Percentiles rank a stretch among this genome's conserved stretches.
Evolutionary conservation across 768 basidiomycete genomes (phyloP).

Genomic region (Boletus barrowsii): DNA sequence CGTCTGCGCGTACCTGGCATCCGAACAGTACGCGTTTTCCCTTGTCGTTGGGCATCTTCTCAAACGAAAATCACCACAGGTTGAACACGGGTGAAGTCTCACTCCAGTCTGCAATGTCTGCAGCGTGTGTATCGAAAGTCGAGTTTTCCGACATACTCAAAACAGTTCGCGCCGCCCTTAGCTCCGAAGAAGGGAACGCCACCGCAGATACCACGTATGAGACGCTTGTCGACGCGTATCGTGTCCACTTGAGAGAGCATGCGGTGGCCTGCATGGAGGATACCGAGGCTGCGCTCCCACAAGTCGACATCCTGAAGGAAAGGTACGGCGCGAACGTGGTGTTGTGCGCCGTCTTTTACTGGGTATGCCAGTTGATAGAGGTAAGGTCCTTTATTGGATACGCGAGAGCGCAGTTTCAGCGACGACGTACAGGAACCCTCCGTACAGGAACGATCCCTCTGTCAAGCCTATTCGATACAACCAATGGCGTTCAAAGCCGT

Average conservation of each 20-base stretch:
- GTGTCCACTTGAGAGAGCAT: slow-evolving; percentile 8
- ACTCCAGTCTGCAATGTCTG: slow-evolving; percentile 21
- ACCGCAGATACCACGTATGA: slow-evolving; percentile 25
- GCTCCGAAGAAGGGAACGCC: neutral
- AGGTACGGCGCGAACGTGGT: slow-evolving; percentile 22
- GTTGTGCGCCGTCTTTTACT: slow-evolving; percentile 43
- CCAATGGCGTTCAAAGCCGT: slow-evolving; percentile 19
- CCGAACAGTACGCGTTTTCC: slow-evolving; percentile 26
- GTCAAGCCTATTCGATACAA: slow-evolving; percentile 15
- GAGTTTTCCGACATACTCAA: slow-evolving; percentile 25
- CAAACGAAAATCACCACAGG: slow-evolving; percentile 3
- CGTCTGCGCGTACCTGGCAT: slow-evolving; percentile 32
- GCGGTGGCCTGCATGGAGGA: slow-evolving; percentile 34
- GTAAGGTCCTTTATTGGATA: slow-evolving; percentile 17
- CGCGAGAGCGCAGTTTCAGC: neutral
- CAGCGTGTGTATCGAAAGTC: slow-evolving; percentile 21
- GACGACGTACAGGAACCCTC: slow-evolving; percentile 16
- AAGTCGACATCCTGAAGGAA: slow-evolving; percentile 13
- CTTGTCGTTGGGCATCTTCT: neutral
- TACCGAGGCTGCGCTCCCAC: slow-evolving; percentile 28
- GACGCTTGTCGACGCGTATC: slow-evolving; percentile 31
- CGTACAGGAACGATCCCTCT: slow-evolving; percentile 20
- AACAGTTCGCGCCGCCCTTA: slow-evolving; percentile 18
- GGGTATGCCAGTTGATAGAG: slow-evolving; percentile 41
- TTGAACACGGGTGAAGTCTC: slow-evolving; percentile 30